Evolutionary conservation across 129 eudicot genomes (phyloP).

Genomic region (Flaveria linearis): DNA sequence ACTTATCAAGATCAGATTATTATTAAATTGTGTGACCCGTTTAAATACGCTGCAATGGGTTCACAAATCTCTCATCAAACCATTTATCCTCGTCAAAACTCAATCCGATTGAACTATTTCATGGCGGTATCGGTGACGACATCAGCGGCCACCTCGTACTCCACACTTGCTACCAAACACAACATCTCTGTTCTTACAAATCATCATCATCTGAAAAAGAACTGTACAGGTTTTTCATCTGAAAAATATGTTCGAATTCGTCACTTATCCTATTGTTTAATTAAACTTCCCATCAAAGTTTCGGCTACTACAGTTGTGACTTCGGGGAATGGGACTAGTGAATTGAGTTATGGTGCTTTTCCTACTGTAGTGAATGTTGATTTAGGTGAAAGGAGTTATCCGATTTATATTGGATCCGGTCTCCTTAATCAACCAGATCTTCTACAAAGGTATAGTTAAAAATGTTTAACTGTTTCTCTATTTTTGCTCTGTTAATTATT

Average conservation of each 20-base stretch:
- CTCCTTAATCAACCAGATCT: conserved; percentile 80
- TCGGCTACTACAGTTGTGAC: conserved; percentile 40
- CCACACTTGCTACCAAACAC: conserved; percentile 19
- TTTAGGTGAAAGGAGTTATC: conserved; percentile 92
- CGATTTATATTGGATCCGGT: conserved; percentile 85
- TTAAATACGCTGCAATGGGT: conserved; percentile 25
- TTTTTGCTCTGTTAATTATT: too few species aligned
- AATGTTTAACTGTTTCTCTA: background rate
- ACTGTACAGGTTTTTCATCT: conserved; percentile 4
- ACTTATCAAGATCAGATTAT: background rate
- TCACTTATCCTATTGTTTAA: background rate
- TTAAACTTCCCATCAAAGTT: conserved; percentile 31
- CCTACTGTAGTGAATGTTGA: conserved; percentile 74
- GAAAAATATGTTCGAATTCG: conserved; percentile 13
- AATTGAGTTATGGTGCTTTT: conserved; percentile 23
- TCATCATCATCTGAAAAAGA: background rate
- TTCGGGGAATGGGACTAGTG: conserved; percentile 41
- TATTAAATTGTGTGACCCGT: background rate
- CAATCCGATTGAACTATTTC: background rate
- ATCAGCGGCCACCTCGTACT: conserved; percentile 10
- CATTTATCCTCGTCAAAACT: conserved; percentile 6
- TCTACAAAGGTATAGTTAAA: conserved; percentile 56
- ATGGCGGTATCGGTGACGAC: conserved; percentile 22
- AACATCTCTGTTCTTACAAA: conserved; percentile 3
- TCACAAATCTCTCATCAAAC: conserved; percentile 22